A percentile compares a stretch with the other conserved stretches of the same genome.
Conservation (phyloP, 192 early-diverging fungal genomes). For the Coemansia sp. region DNA sequence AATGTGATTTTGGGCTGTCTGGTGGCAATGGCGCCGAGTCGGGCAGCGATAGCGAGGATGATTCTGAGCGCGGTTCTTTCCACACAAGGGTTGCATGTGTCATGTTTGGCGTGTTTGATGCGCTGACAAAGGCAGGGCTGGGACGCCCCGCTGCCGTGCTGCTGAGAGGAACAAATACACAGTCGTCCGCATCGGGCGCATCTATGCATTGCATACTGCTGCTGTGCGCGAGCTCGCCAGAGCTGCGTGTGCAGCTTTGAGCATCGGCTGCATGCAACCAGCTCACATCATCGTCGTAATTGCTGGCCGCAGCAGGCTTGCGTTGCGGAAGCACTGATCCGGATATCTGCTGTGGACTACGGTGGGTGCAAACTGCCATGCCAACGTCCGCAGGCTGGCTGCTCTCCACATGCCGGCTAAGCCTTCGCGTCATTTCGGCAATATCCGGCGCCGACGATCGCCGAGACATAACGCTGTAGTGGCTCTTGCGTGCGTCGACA, state of each 20-base stretch:
- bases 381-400: not conserved
- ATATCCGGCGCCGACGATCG: slow-evolving; percentile 50
- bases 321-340: not conserved
- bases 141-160: not conserved
- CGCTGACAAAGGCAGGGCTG: not conserved
- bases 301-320: not conserved
- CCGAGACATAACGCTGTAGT: slow-evolving; percentile 38
- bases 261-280: no score
- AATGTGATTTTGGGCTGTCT: not conserved
- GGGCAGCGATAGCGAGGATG: slow-evolving; percentile 14
- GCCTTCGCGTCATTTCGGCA: slow-evolving; percentile 19
- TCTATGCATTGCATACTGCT: not conserved
- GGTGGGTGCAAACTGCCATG: not conserved
- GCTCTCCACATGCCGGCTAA: slow-evolving; percentile 18
- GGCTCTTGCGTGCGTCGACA: slow-evolving; percentile 30
- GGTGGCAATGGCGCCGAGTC: slow-evolving; percentile 10
- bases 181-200: not conserved
- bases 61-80: slow-evolving; percentile 5
- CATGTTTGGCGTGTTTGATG: slow-evolving; percentile 5
- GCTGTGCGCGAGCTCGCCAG: not conserved
- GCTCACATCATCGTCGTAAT: no score
- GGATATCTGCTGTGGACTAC: not conserved
- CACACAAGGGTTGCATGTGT: slow-evolving; percentile 12
- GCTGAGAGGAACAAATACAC: slow-evolving; percentile 6
- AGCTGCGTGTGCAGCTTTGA: no score